Evolutionary conservation across 208 protist genomes (phyloP), one percentile per base, ranked within the genome.

Genomic region (Leishmania major): DNA sequence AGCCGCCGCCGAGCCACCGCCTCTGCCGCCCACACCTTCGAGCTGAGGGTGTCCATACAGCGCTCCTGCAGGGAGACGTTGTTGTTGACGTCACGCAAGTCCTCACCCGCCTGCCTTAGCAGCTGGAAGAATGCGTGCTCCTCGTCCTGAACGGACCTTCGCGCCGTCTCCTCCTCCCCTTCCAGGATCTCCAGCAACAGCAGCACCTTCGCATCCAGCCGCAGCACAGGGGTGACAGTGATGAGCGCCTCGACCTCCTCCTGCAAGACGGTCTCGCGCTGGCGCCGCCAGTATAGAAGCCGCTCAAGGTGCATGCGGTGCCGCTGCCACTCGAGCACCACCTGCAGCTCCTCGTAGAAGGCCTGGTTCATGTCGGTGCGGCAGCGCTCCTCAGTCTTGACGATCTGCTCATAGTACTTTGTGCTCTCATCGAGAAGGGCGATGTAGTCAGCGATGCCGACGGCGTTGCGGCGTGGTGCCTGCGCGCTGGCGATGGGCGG

Each of bases 251-350:
- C 69, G 8, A 92, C 57, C 72, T 90, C 86, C 51, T 85, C 70
- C 40, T 80, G 59, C 74, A 92, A 80, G 40, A 80, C 75, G 35
- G 66, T 45, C 67, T 89, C 70, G 19, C 90, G 88, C 79, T 94
- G 85, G 1, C 83, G 76, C 40, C 91, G 83, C 94, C 94, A 97
- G 85, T 95, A 95, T 4, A 93, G 43, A 22, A 97, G 87, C 3
- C 94, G 89, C 79, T 96, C 87, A 13, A 97, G 83, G 75, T 97
- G 94, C 88, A 95, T 90, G 37, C 88, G 86, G 67, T 90, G 93
- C 47, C 90, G 88, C 84, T 92, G 80, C 91, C 91, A 93, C 59
- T 87, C 87, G 55, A 75, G 80, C 73, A 95, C 77, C 51, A 88
- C 76, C 73, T 84, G 83, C 35, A 83, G 66, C 67, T 96, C 88